These are phyloP conservation scores for Quercus lobata DNA, from an alignment of 331 rosid genomes.

Conservation along the genomic window DNA sequence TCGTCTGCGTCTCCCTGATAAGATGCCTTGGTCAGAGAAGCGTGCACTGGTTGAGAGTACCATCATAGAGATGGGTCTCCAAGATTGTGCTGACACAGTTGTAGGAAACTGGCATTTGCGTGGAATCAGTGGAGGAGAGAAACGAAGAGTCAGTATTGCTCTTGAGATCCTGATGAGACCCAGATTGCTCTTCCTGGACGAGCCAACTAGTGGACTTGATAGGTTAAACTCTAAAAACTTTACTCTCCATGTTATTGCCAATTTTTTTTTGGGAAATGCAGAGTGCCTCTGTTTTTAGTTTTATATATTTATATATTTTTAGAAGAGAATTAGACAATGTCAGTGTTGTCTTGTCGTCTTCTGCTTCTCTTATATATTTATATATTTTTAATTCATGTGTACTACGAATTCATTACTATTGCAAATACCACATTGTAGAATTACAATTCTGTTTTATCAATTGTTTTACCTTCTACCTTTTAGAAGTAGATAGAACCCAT, in stretches of 20 bases:
- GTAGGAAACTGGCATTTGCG: conserved; percentile 96
- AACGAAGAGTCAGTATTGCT: conserved; percentile 93
- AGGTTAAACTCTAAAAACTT: conserved; percentile 39
- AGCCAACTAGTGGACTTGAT: conserved; percentile 96
- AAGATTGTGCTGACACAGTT: conserved; percentile 93
- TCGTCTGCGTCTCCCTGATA: conserved; percentile 65
- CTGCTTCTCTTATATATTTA: too few species aligned
- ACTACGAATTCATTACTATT: too few species aligned
- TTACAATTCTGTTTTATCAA: too few species aligned
- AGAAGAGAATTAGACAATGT: too few species aligned
- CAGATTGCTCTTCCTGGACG: conserved; percentile 89
- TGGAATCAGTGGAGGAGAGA: conserved; percentile 97
- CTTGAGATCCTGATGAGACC: conserved; percentile 92
- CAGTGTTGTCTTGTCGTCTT: too few species aligned
- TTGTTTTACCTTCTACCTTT: too few species aligned
- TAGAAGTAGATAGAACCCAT: neutral
- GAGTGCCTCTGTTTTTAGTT: neutral
- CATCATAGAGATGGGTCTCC: conserved; percentile 88
- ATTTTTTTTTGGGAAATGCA: conserved; percentile 10
- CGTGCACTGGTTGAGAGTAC: conserved; percentile 76
- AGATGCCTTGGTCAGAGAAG: conserved; percentile 73
- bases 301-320: too few species aligned
- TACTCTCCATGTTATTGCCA: neutral
- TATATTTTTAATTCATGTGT: too few species aligned
- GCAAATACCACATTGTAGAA: too few species aligned